Evolutionary conservation across 441 rosid species (phyloP).

Genomic region (Lepidium campestre): DNA sequence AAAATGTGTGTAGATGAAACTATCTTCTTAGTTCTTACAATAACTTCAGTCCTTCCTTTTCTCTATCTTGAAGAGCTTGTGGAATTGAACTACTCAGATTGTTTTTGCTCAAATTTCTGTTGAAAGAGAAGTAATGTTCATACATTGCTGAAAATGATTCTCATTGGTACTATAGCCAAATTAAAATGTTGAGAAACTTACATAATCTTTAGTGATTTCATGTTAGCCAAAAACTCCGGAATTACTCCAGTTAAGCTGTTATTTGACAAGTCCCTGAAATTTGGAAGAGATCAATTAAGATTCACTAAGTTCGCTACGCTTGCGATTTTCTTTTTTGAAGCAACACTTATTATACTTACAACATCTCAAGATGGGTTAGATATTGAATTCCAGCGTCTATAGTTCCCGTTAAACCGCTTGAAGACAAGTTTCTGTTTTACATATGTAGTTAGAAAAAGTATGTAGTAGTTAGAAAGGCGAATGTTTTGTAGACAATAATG

Average conservation of each 20-base stretch:
- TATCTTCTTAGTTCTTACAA: constrained; percentile 2
- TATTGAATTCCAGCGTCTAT: not conserved
- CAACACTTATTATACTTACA: constrained; percentile 11
- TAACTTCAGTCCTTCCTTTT: constrained; percentile 2
- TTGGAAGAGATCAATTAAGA: not conserved
- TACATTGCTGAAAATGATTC: not conserved
- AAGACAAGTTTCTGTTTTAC: constrained; percentile 23
- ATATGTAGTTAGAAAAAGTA: not conserved
- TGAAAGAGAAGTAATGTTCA: not conserved
- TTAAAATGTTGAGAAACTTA: not conserved
- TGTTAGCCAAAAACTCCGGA: constrained; percentile 16
- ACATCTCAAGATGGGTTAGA: not conserved
- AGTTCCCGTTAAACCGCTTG: constrained; percentile 19
- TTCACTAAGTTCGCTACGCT: too few relatives aligned
- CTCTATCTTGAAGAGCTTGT: constrained; percentile 12
- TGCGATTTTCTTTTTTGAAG: not conserved
- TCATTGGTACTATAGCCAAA: not conserved
- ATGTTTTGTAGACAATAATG: too few relatives aligned
- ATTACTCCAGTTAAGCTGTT: constrained; percentile 1
- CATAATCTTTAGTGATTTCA: not conserved
- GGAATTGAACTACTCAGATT: constrained; percentile 10
- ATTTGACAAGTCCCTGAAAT: constrained; percentile 19
- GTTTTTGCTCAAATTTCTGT: constrained; percentile 19
- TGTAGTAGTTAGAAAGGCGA: not conserved
- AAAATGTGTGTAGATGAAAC: too few relatives aligned